Evolutionary conservation across 2,329 filamentous ascomycete species (phyloP).

Genomic region (Trichophyton benhamiae): DNA sequence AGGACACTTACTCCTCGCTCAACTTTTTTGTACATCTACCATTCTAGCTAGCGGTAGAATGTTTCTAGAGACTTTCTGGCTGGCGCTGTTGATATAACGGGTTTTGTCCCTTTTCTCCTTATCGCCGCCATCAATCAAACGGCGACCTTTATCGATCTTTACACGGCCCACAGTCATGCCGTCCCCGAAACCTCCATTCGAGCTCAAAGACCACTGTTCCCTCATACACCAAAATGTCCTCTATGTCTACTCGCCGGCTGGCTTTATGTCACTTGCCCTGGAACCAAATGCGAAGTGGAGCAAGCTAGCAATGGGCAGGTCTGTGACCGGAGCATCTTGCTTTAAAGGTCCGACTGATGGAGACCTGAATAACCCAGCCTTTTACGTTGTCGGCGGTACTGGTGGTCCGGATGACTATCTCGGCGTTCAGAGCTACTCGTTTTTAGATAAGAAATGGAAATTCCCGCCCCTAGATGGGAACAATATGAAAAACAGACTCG

Average conservation of each 20-base stretch:
- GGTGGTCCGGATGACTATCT: slow-evolving; percentile 45
- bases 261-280: slow-evolving; percentile 63
- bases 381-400: slow-evolving; percentile 76
- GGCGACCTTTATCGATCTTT: background rate
- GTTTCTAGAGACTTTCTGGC: background rate
- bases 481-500: slow-evolving; percentile 56
- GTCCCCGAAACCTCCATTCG: slow-evolving; percentile 55
- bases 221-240: slow-evolving; percentile 68
- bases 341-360: slow-evolving; percentile 53
- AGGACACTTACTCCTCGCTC: background rate
- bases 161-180: slow-evolving; percentile 43
- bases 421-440: slow-evolving; percentile 61
- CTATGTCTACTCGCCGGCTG: slow-evolving; percentile 65
- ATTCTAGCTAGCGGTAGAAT: background rate
- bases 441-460: slow-evolving; percentile 44
- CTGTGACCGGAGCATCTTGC: slow-evolving; percentile 65
- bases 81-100: background rate
- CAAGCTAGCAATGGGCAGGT: slow-evolving; percentile 50
- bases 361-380: slow-evolving; percentile 46
- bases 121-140: background rate
- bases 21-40: background rate
- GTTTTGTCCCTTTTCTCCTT: background rate
- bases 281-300: slow-evolving; percentile 60
- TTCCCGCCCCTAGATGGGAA: slow-evolving; percentile 25
- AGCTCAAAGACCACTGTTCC: slow-evolving; percentile 68